Percentiles rank a stretch among this genome's conserved stretches.
Conservation (phyloP, 1,284 basidiomycete genomes). For the Grifola frondosa region DNA sequence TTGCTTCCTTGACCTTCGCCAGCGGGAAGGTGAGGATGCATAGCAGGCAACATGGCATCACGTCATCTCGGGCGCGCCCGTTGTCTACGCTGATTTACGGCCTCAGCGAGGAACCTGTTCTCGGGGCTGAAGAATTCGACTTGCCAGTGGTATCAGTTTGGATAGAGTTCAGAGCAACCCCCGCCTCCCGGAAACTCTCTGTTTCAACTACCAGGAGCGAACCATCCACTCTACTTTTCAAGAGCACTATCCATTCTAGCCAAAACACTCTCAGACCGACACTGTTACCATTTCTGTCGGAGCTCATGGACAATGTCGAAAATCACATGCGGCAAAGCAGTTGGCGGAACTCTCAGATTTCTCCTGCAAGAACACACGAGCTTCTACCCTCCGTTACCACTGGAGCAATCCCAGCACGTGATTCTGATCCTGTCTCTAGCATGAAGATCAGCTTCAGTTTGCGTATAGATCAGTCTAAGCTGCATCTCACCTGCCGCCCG, state of each 20-base stretch:
- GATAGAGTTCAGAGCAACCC: conserved; percentile 73
- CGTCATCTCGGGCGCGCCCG: conserved; percentile 37
- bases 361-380: conserved; percentile 20
- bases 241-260: conserved; percentile 82
- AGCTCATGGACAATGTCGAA: conserved; percentile 66
- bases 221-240: conserved; percentile 67
- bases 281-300: conserved; percentile 80
- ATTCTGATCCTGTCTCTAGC: conserved; percentile 36
- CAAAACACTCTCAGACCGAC: conserved; percentile 80
- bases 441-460: conserved; percentile 81
- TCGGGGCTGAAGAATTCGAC: conserved; percentile 63
- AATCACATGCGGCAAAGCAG: conserved; percentile 51
- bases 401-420: conserved; percentile 9
- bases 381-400: conserved; percentile 12
- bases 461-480: conserved; percentile 83
- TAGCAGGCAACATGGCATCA: conserved; percentile 36
- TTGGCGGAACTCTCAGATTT: conserved; percentile 22
- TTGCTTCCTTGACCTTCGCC: conserved; percentile 73
- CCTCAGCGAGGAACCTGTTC: conserved; percentile 47
- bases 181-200: conserved; percentile 39
- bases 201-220: conserved; percentile 32
- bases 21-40: conserved; percentile 79
- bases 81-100: conserved; percentile 40
- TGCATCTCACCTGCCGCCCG: conserved; percentile 83
- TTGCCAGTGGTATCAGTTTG: conserved; percentile 83